phyloP scores from a whole-genome alignment of 202 grass and related monocot genomes.

The Carex arenaria region DNA sequence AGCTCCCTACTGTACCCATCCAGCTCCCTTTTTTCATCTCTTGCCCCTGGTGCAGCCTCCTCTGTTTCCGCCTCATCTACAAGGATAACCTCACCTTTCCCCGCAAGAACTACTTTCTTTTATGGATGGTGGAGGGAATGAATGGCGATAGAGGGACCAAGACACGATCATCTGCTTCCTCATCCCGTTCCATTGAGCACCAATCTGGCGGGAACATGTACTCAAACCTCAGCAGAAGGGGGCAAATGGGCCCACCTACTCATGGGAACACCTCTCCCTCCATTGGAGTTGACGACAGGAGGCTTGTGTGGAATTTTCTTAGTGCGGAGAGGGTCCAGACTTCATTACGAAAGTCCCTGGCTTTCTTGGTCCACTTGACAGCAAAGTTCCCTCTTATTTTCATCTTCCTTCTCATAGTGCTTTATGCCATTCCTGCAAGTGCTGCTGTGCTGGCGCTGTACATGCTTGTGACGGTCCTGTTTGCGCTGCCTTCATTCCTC shows the following conservation, averaged over 20 bases:
- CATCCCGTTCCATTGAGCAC: slow-evolving; percentile 36
- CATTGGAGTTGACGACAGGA: background rate
- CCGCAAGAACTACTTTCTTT: slow-evolving; percentile 84
- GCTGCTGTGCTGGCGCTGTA: slow-evolving; percentile 61
- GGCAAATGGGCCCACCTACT: slow-evolving; percentile 20
- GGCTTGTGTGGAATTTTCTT: slow-evolving; percentile 22
- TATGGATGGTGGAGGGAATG: slow-evolving; percentile 97
- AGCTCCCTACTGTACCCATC: slow-evolving; percentile 65
- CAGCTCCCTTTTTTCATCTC: slow-evolving; percentile 79
- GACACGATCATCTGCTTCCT: slow-evolving; percentile 45
- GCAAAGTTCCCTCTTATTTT: slow-evolving; percentile 83
- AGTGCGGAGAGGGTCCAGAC: slow-evolving; percentile 39
- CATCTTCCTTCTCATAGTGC: slow-evolving; percentile 87
- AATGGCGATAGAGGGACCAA: slow-evolving; percentile 59
- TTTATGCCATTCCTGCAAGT: slow-evolving; percentile 85
- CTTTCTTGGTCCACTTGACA: slow-evolving; percentile 65
- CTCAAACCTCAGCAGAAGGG: slow-evolving; percentile 4
- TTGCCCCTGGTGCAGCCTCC: slow-evolving; percentile 82
- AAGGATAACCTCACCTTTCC: slow-evolving; percentile 78
- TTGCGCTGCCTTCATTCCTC: slow-evolving; percentile 84
- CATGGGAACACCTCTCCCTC: slow-evolving; percentile 17
- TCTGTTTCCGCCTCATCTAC: slow-evolving; percentile 79
- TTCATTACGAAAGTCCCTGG: slow-evolving; percentile 54
- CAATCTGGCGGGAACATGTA: slow-evolving; percentile 10
- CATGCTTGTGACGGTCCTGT: slow-evolving; percentile 69